phyloP scores from a whole-genome alignment of 257 asterid species.

The Solanum pinnatisectum region DNA sequence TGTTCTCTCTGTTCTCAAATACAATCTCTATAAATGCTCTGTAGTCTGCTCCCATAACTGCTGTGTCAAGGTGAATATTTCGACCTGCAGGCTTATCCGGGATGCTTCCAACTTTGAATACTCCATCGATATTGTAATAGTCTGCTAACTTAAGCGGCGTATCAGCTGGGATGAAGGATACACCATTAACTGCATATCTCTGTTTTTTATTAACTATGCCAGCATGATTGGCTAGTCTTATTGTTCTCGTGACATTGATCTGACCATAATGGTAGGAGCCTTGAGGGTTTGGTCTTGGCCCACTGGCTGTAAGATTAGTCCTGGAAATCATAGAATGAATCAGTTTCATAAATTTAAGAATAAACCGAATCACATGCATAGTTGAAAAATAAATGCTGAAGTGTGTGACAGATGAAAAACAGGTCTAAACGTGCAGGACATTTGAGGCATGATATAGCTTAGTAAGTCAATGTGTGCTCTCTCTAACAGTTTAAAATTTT shows the following conservation, averaged over 20 bases:
- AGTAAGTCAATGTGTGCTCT: neutral
- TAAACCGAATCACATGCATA: neutral
- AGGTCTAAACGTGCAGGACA: neutral
- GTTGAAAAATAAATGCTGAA: neutral
- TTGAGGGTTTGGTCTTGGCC: conserved; percentile 80
- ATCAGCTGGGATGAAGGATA: conserved; percentile 45
- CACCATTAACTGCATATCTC: conserved; percentile 55
- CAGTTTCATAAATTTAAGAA: neutral
- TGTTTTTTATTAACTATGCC: conserved; percentile 31
- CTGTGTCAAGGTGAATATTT: conserved; percentile 25
- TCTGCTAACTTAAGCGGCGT: conserved; percentile 78
- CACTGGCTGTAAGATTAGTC: conserved; percentile 68
- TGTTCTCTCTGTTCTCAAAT: conserved; percentile 48
- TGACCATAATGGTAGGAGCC: conserved; percentile 80
- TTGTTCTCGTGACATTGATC: conserved; percentile 38
- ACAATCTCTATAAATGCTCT: conserved; percentile 56
- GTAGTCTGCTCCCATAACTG: conserved; percentile 60
- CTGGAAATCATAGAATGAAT: conserved; percentile 9
- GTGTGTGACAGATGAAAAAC: neutral
- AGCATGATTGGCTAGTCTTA: conserved; percentile 24
- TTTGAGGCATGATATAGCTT: neutral
- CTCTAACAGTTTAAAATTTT: neutral
- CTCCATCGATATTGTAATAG: conserved; percentile 45
- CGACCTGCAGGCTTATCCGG: conserved; percentile 25
- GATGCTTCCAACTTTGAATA: conserved; percentile 51